Evolutionary conservation across 352 stramenopile genomes (phyloP), one percentile per base, ranked within the genome.

Genomic region (Pythium oligandrum): DNA sequence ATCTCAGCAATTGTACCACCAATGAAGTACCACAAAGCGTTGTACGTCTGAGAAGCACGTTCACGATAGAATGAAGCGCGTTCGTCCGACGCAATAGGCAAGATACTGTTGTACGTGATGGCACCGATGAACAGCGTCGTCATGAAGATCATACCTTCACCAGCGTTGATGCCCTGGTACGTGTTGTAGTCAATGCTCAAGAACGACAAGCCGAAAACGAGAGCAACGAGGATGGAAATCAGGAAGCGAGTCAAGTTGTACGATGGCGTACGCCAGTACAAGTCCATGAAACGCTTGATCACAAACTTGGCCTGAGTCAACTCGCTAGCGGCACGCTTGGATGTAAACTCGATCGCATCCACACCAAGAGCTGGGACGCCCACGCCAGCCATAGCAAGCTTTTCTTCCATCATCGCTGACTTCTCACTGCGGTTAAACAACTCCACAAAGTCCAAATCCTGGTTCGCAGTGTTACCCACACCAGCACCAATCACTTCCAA

Each of bases 251-350:
- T 63, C 4, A 77, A 43, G 60, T 88, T 88, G 60, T 95, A 91
- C 36, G 59, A 55, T 26, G 81, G 81, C 30, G 64, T 78, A 31
- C 84, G 67, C 70, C 67, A 90, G 57, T 92, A 93, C 34, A 79
- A 73, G 48, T 53, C 70, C 32, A 66, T 57, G 12, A 69, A 70
- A 30, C 70, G 59, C 31, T 70, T 9, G 26, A 64, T 6, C 11
- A 59, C 9, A 26, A 53, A 59, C 11, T 48, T 48, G n/a, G 48
- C 32, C 33, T 55, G 50, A 3, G 48, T 53, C 4, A 10, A 34
- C 4, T 45, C 65, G 2, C 44, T 64, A 0, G 52, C 46, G 4
- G 53, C 57, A 17, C 34, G 40, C 51, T 59, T 67, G 40, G 26
- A n/a, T n/a, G n/a, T n/a, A n/a, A n/a, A n/a, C n/a, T n/a, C n/a